A percentile compares a stretch with the other conserved stretches of the same genome.
Conservation (phyloP, 345 rosid genomes). For the Citrus hindsii region DNA sequence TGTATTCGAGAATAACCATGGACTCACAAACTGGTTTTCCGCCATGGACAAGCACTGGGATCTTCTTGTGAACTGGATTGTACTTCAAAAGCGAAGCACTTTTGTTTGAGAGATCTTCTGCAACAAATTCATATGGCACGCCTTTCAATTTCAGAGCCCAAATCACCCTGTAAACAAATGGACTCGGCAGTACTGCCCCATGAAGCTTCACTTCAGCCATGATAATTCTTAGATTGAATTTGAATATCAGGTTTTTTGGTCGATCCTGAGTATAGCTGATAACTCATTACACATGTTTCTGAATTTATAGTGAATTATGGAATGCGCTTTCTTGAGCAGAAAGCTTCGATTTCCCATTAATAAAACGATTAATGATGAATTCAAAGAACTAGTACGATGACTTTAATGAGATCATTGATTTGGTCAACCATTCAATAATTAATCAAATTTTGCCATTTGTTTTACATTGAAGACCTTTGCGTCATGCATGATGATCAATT, state of each 20-base stretch:
- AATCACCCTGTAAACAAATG: neutral
- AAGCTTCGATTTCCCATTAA: neutral
- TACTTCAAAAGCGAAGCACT: neutral
- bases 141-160: neutral
- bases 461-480: no score
- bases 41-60: neutral
- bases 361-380: neutral
- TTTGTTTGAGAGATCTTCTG: neutral
- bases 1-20: neutral
- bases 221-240: neutral
- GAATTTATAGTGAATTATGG: neutral
- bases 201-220: neutral
- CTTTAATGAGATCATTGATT: no score
- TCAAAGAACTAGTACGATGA: neutral
- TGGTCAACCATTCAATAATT: no score
- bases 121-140: neutral
- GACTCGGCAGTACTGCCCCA: neutral
- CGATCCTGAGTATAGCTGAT: neutral
- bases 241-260: neutral
- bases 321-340: neutral
- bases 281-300: neutral
- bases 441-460: no score
- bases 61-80: neutral
- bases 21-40: neutral
- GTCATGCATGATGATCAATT: no score